Evolutionary conservation across 2,329 filamentous ascomycete genomes (phyloP).

Genomic region (Talaromyces sp.): DNA sequence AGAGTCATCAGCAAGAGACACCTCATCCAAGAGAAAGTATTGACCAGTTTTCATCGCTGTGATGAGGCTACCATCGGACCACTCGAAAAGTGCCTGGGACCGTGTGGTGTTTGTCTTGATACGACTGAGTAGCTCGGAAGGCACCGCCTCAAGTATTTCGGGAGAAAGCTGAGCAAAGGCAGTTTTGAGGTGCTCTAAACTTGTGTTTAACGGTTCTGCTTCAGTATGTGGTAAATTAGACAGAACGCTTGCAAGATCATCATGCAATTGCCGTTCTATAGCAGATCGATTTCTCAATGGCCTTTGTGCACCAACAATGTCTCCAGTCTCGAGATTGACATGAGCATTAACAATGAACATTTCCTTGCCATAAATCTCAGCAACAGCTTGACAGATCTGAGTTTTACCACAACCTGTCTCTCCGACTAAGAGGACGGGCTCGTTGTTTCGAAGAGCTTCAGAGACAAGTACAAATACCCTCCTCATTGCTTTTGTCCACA

Average conservation of each 20-base stretch:
- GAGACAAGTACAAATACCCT: conserved; percentile 86
- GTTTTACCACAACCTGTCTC: conserved; percentile 99
- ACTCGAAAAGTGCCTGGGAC: conserved; percentile 87
- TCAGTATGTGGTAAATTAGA: conserved; percentile 29
- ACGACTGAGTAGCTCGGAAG: conserved; percentile 45
- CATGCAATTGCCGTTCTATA: conserved; percentile 62
- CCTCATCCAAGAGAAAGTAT: conserved; percentile 94
- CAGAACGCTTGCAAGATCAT: conserved; percentile 55
- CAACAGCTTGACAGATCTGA: conserved; percentile 87
- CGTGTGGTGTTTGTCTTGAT: conserved; percentile 55
- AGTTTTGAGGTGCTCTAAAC: conserved; percentile 56
- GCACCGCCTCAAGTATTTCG: conserved; percentile 46
- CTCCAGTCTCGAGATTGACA: conserved; percentile 95
- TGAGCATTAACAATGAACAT: conserved; percentile 94
- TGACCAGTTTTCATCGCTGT: conserved; percentile 87
- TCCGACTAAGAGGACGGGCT: conserved; percentile 89
- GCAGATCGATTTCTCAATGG: conserved; percentile 81
- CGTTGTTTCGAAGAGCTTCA: conserved; percentile 79
- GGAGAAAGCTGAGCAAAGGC: conserved; percentile 56
- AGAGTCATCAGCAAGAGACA: conserved; percentile 95
- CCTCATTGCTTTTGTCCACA: conserved; percentile 95
- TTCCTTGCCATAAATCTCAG: conserved; percentile 71
- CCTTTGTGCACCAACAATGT: conserved; percentile 91
- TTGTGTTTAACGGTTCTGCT: conserved; percentile 30
- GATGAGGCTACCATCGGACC: conserved; percentile 90